Conservation (phyloP, 805 yeast genomes). For the Scheffersomyces amazonensis region DNA sequence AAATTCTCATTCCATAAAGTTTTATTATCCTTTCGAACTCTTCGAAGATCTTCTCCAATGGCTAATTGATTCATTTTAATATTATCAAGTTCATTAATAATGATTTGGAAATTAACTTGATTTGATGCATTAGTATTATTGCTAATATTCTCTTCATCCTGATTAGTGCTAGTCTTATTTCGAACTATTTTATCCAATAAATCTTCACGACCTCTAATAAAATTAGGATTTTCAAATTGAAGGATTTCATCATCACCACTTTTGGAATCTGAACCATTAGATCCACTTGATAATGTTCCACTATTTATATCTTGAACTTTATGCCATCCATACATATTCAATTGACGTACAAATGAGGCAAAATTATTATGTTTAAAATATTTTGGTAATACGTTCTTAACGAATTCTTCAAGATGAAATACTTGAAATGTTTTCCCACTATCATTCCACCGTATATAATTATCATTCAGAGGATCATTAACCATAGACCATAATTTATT, state of each 20-base stretch:
- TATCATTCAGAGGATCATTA: constrained; percentile 68
- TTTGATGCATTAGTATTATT: constrained; percentile 12
- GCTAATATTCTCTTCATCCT: constrained; percentile 16
- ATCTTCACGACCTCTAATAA: constrained; percentile 76
- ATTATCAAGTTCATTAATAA: constrained; percentile 70
- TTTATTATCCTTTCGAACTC: constrained; percentile 86
- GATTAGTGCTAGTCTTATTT: constrained; percentile 46
- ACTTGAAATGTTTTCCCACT: constrained; percentile 88
- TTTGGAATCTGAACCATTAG: constrained; percentile 24
- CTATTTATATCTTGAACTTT: constrained; percentile 89
- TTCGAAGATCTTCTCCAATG: constrained; percentile 78
- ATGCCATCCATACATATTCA: constrained; percentile 99
- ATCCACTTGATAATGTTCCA: constrained; percentile 51
- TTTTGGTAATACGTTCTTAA: constrained; percentile 77
- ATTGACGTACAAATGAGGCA: constrained; percentile 91
- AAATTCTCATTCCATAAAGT: constrained; percentile 88
- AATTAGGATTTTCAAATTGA: constrained; percentile 85
- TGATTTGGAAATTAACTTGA: constrained; percentile 42
- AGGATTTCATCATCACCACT: constrained; percentile 70
- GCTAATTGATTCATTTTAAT: constrained; percentile 76
- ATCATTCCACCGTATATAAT: constrained; percentile 77
- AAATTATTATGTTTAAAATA: constrained; percentile 95
- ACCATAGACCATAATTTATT: constrained; percentile 95
- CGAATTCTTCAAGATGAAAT: constrained; percentile 77
- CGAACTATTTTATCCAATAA: constrained; percentile 82